Base-by-base conservation (phyloP, 768 basidiomycete genomes). In the Leccinum obscurum region DNA sequence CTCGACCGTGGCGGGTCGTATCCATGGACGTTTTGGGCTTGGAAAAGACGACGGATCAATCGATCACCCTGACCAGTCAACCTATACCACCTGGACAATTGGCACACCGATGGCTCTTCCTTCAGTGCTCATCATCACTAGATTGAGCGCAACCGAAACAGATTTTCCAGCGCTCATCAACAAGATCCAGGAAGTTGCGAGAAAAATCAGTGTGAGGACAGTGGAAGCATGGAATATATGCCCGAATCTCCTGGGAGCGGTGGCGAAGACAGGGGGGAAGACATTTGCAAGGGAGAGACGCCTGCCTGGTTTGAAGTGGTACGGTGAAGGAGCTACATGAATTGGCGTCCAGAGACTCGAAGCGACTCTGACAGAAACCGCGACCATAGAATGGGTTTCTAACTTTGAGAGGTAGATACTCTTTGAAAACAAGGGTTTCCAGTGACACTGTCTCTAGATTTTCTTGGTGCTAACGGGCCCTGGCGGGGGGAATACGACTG, bases 281-380 rank as follows among this genome's bases (percentile, higher is more conserved):
- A 76, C 70, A 1, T 54, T 65, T 41, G 64, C 71, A 37, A 71
- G 81, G 28, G 58, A 68, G 2, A 76, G 76, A 20, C 78, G 81
- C 66, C 61, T 84, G 15, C 73, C 80, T 5, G 65, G 77, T 5
- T 72, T 82, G 48, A 80, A 77, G 51, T 83, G 81, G 80, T 84
- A 84, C 68, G 81, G 80, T 34, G 32, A 61, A 10, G 78, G 76
- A 60, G 34, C 24, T 24, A 24, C 24, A 24, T 24, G 24, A 24
- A 24, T 24, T 24, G 24, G 24, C 24, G 24, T 24, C 24, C 24
- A 24, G 24, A 24, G 24, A 24, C 24, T 24, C 24, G 24, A 24
- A 24, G 24, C 24, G 24, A 24, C 24, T 24, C 24, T 24, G 24
- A 24, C 24, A 24, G 26, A 66, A 2, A 64, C 66, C 5, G 60